phyloP scores from a whole-genome alignment of 2,329 filamentous ascomycete genomes.

The Chaetomiaceae sp. region DNA sequence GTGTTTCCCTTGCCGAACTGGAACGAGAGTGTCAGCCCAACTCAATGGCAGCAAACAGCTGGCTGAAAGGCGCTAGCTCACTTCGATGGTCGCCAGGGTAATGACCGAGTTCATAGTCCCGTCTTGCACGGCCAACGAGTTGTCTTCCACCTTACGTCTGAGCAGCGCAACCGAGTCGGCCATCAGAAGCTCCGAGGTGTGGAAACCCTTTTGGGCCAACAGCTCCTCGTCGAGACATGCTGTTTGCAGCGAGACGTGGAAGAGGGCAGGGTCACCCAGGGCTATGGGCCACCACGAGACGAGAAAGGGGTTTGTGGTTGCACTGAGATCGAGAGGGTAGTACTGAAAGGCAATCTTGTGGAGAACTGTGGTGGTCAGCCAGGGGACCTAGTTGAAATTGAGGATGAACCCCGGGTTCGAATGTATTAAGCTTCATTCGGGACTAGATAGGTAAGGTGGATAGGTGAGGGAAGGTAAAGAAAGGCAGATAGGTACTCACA shows the following conservation, averaged over 20 bases:
- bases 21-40: neutral
- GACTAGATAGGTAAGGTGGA: no score
- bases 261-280: conserved; percentile 50
- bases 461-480: no score
- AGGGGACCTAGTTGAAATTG: neutral
- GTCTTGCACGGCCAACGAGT: conserved; percentile 45
- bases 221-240: conserved; percentile 53
- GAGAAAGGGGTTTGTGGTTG: conserved; percentile 52
- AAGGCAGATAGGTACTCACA: conserved; percentile 41
- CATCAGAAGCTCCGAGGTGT: conserved; percentile 52
- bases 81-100: conserved; percentile 54
- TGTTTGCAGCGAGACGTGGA: conserved; percentile 56
- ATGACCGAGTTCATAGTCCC: conserved; percentile 54
- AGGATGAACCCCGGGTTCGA: neutral
- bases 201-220: conserved; percentile 47
- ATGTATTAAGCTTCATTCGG: no score
- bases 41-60: no score
- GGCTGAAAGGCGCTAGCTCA: conserved; percentile 29
- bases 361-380: conserved; percentile 38
- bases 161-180: conserved; percentile 50
- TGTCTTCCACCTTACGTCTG: conserved; percentile 44
- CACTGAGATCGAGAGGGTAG: conserved; percentile 50
- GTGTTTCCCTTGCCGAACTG: conserved; percentile 51
- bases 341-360: conserved; percentile 56
- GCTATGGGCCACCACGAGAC: conserved; percentile 57